These are phyloP conservation scores for Gamarada debralockiae DNA, from an alignment of 495 filamentous ascomycete genomes.

Conservation along the genomic window DNA sequence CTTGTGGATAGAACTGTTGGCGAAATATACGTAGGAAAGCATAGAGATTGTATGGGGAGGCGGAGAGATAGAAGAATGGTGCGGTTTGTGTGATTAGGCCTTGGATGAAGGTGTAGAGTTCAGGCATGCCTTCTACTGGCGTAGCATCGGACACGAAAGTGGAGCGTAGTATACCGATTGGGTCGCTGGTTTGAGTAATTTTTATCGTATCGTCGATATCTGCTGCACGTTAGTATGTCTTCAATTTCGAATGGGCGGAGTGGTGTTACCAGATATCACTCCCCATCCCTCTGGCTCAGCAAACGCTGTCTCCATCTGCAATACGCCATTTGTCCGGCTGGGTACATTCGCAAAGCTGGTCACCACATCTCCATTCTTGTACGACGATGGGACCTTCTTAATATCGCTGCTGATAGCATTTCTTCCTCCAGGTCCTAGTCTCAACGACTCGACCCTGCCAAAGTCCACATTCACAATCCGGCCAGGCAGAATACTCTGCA, in stretches of 20 bases:
- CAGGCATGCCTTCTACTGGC: conserved; percentile 76
- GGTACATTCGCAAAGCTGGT: conserved; percentile 43
- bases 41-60: conserved; percentile 93
- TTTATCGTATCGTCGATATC: conserved; percentile 98
- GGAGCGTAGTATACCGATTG: conserved; percentile 72
- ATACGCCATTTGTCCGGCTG: conserved; percentile 39
- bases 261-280: conserved; percentile 66
- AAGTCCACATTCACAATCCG: conserved; percentile 58
- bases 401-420: conserved; percentile 67
- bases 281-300: conserved; percentile 80
- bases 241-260: not conserved
- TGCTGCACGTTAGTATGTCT: conserved; percentile 24
- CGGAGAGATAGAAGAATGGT: conserved; percentile 89
- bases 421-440: conserved; percentile 63
- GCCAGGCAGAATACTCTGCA: conserved; percentile 69
- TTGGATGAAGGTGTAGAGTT: conserved; percentile 67
- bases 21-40: conserved; percentile 78
- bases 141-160: conserved; percentile 76
- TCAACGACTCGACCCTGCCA: conserved; percentile 38
- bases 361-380: conserved; percentile 36
- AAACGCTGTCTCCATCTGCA: conserved; percentile 63
- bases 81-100: conserved; percentile 50
- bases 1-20: conserved; percentile 63
- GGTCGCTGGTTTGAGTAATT: conserved; percentile 73
- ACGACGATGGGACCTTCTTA: conserved; percentile 35